These are phyloP conservation scores for Metschnikowia kofuensis DNA, from an alignment of 805 yeast genomes.

Conservation along the genomic window DNA sequence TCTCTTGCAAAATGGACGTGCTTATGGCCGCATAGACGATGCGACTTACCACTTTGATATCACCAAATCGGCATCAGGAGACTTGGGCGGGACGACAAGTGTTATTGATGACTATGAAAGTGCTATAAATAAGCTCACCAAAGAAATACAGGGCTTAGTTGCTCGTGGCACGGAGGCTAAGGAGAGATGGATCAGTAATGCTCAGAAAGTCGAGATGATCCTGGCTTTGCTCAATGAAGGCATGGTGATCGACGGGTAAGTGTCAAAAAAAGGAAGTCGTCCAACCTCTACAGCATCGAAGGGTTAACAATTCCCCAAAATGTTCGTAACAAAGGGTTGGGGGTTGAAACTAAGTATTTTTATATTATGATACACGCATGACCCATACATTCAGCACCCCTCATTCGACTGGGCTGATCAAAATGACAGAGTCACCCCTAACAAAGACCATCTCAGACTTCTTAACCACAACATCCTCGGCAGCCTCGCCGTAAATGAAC, in stretches of 20 bases:
- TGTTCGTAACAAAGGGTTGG: neutral
- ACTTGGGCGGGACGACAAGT: constrained; percentile 16
- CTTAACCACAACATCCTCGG: constrained; percentile 44
- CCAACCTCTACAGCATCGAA: neutral
- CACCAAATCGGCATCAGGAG: constrained; percentile 20
- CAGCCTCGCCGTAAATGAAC: constrained; percentile 59
- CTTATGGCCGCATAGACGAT: constrained; percentile 20
- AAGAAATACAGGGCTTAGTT: constrained; percentile 28
- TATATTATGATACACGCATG: constrained; percentile 5
- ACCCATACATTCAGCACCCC: neutral
- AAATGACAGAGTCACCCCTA: constrained; percentile 95
- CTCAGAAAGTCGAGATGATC: constrained; percentile 29
- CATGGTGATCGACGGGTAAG: constrained; percentile 9
- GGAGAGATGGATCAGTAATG: constrained; percentile 35
- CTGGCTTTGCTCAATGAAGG: constrained; percentile 20
- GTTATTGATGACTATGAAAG: constrained; percentile 31
- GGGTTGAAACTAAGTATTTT: neutral
- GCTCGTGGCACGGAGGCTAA: constrained; percentile 31
- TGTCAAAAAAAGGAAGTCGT: neutral
- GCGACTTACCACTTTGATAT: constrained; percentile 25
- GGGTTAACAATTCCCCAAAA: neutral
- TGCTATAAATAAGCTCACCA: constrained; percentile 23
- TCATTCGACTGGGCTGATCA: constrained; percentile 51
- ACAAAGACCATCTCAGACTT: constrained; percentile 87
- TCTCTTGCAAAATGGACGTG: constrained; percentile 20